A percentile compares a stretch with the other conserved stretches of the same genome.
Evolutionary conservation across 805 yeast genomes (phyloP).

Genomic region (Lachancea cidri): DNA sequence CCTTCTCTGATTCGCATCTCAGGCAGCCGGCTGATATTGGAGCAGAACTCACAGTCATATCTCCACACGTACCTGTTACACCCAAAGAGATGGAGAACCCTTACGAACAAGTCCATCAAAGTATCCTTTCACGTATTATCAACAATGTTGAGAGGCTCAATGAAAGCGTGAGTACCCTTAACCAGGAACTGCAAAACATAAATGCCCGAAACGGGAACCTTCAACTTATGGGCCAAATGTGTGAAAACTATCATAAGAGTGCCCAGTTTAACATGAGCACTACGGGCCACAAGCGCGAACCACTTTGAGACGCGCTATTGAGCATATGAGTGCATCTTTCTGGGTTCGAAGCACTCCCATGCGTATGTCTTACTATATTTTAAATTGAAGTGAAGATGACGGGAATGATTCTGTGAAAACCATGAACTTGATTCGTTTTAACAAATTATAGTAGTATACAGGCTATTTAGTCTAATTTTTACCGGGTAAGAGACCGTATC

Average conservation of each 20-base stretch:
- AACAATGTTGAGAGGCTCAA: constrained; percentile 72
- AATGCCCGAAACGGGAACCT: constrained; percentile 63
- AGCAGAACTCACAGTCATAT: too few species aligned
- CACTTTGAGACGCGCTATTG: constrained; percentile 31
- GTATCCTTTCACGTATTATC: constrained; percentile 68
- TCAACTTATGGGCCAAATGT: constrained; percentile 68
- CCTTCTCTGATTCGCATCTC: too few species aligned
- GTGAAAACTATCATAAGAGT: constrained; percentile 70
- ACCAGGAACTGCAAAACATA: constrained; percentile 53
- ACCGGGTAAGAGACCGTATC: constrained; percentile 84
- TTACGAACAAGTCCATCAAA: constrained; percentile 75
- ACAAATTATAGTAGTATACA: constrained; percentile 4
- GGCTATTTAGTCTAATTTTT: constrained; percentile 41
- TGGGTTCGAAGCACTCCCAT: too few species aligned
- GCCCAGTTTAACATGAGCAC: constrained; percentile 65
- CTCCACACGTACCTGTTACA: too few species aligned
- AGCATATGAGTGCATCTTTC: too few species aligned
- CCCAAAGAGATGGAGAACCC: constrained; percentile 87
- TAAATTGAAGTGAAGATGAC: too few species aligned
- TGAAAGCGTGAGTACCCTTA: constrained; percentile 61
- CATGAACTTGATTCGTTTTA: neutral
- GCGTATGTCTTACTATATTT: too few species aligned
- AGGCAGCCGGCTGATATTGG: too few species aligned
- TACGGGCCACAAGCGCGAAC: constrained; percentile 57
- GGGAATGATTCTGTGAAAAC: too few species aligned